These are phyloP conservation scores for Bacidia rubella DNA, from an alignment of 495 filamentous ascomycete genomes.

Conservation along the genomic window DNA sequence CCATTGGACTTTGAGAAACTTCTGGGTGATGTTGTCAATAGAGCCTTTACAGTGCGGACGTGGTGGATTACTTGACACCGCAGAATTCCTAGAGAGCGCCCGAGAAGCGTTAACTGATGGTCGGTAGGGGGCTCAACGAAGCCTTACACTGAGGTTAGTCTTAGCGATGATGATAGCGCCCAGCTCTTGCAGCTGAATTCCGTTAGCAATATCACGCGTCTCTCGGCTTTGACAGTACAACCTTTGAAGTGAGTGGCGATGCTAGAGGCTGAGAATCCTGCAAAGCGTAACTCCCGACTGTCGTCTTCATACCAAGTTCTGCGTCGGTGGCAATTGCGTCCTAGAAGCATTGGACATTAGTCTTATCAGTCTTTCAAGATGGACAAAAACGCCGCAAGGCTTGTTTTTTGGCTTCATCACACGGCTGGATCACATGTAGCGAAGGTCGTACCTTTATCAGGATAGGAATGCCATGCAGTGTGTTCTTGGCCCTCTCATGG, in stretches of 20 bases:
- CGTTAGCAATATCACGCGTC: not conserved
- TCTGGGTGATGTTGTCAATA: slow-evolving; percentile 17
- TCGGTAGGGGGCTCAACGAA: too few relatives aligned
- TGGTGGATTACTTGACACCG: not conserved
- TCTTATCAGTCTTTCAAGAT: not conserved
- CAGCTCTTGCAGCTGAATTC: slow-evolving; percentile 29
- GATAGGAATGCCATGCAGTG: slow-evolving; percentile 32
- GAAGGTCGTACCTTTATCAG: slow-evolving; percentile 23
- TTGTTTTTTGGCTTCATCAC: too few relatives aligned
- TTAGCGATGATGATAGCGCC: slow-evolving; percentile 21
- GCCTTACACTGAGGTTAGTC: slow-evolving; percentile 18
- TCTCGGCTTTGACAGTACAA: slow-evolving; percentile 1
- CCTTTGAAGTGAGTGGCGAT: slow-evolving; percentile 23
- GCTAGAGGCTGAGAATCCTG: slow-evolving; percentile 22
- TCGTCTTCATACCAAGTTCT: slow-evolving; percentile 22
- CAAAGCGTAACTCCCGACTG: slow-evolving; percentile 25
- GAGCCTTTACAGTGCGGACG: not conserved
- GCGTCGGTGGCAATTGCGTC: slow-evolving; percentile 7
- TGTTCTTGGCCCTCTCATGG: slow-evolving; percentile 17
- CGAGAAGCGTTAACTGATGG: not conserved
- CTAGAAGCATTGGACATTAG: not conserved
- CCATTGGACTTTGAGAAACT: slow-evolving; percentile 23
- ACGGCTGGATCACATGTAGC: too few relatives aligned
- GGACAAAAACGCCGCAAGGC: too few relatives aligned
- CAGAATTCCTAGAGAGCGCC: not conserved